phyloP scores from a whole-genome alignment of 225 moss, liverwort and hornwort genomes.

The Polytrichum commune region DNA sequence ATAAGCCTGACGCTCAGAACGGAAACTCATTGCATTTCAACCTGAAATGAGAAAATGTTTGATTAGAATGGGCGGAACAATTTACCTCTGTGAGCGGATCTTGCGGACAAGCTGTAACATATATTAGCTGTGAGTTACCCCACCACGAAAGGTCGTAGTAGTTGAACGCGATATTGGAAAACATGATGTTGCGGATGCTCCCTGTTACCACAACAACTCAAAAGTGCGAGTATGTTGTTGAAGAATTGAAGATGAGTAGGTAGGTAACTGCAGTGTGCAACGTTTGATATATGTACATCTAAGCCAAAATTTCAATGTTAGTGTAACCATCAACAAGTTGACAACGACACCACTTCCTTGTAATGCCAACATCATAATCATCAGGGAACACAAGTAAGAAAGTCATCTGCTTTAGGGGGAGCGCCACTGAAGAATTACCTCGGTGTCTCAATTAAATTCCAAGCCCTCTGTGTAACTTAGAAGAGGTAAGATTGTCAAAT shows the following conservation, averaged over 20 bases:
- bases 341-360: no score
- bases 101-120: slow-evolving; percentile 54
- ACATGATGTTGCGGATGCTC: slow-evolving; percentile 10
- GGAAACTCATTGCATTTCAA: no score
- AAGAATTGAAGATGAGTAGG: no score
- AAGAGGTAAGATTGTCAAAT: slow-evolving; percentile 6
- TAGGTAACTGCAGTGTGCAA: no score
- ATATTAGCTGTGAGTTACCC: slow-evolving; percentile 40
- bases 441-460: slow-evolving; percentile 12
- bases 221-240: background rate
- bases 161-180: slow-evolving; percentile 9
- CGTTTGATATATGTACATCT: no score
- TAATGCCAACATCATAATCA: no score
- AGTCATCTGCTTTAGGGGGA: no score
- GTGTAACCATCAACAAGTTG: no score
- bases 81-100: slow-evolving; percentile 13
- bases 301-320: no score
- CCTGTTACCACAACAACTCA: slow-evolving; percentile 2
- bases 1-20: no score
- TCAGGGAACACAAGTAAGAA: background rate
- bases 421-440: background rate
- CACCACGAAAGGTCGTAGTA: slow-evolving; percentile 19
- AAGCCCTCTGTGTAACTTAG: slow-evolving; percentile 9
- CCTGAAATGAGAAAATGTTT: no score
- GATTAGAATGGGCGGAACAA: no score